A percentile compares a stretch with the other conserved stretches of the same genome.
These are phyloP conservation scores for Exophiala alcalophila DNA, from an alignment of 2,329 filamentous ascomycete species.

Conservation along the genomic window DNA sequence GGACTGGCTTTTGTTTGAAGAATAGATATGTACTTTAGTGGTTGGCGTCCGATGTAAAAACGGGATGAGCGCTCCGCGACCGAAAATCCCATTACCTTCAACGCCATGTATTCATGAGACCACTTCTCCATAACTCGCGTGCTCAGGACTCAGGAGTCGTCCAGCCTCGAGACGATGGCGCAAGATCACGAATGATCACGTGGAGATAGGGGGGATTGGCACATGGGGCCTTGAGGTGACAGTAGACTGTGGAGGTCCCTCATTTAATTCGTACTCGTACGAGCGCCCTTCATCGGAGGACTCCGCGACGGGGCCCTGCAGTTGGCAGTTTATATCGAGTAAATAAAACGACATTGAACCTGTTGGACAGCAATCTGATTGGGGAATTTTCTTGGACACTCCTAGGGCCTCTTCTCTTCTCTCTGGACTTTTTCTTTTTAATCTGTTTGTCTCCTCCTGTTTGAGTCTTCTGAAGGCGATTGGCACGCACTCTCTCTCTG, in stretches of 20 bases:
- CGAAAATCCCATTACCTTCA: too few relatives aligned
- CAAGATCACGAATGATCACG: too few relatives aligned
- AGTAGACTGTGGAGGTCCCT: not conserved
- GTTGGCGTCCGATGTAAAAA: too few relatives aligned
- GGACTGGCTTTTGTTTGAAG: too few relatives aligned
- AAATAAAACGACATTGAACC: conserved; percentile 3
- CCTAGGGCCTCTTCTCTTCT: not conserved
- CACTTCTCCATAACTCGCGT: too few relatives aligned
- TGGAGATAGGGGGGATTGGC: not conserved
- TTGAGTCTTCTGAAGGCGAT: not conserved
- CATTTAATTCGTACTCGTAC: too few relatives aligned
- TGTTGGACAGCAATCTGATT: too few relatives aligned
- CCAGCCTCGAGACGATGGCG: too few relatives aligned
- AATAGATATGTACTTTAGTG: too few relatives aligned
- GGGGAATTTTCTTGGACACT: conserved; percentile 2
- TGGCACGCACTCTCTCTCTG: not conserved
- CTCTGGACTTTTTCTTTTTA: not conserved
- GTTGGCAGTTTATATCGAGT: conserved; percentile 10
- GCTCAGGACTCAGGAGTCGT: too few relatives aligned
- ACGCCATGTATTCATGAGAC: too few relatives aligned
- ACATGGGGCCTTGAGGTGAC: not conserved
- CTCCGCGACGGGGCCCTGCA: conserved; percentile 1
- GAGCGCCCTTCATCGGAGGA: not conserved
- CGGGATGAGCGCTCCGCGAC: too few relatives aligned
- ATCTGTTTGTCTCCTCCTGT: not conserved